Percentiles rank a stretch among this genome's conserved stretches.
Evolutionary conservation across 1,139 yeast genomes (phyloP).

Genomic region (Scheffersomyces stambukii): DNA sequence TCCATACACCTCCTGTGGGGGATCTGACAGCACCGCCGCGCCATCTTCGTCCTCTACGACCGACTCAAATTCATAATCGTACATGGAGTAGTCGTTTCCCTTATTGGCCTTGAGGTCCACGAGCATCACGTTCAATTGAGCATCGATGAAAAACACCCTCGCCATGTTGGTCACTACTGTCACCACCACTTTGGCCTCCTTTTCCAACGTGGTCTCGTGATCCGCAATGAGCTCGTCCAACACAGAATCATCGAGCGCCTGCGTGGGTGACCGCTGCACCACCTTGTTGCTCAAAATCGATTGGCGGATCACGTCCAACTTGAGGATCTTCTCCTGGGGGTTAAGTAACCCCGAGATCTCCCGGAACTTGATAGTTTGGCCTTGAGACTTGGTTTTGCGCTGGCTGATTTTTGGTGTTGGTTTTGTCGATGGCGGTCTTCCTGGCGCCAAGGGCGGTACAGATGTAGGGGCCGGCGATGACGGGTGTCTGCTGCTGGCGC

Average conservation of each 20-base stretch:
- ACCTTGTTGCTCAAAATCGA: conserved; percentile 30
- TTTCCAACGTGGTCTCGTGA: conserved; percentile 30
- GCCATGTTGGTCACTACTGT: conserved; percentile 49
- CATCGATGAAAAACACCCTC: conserved; percentile 40
- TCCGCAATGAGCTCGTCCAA: conserved; percentile 41
- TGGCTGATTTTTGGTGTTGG: conserved; percentile 1
- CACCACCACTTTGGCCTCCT: conserved; percentile 34
- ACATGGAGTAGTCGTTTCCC: conserved; percentile 66
- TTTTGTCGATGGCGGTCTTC: conserved; percentile 4
- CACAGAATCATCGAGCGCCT: conserved; percentile 29
- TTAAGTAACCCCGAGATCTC: conserved; percentile 33
- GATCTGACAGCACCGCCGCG: no score
- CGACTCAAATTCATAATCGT: conserved; percentile 65
- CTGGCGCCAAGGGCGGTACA: conserved; percentile 4
- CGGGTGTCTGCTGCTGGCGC: conserved; percentile 4
- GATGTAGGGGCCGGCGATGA: conserved; percentile 11
- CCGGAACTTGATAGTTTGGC: conserved; percentile 21
- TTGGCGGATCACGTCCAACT: conserved; percentile 37
- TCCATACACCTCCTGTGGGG: conserved; percentile 51
- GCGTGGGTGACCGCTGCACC: conserved; percentile 17
- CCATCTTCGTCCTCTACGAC: conserved; percentile 29
- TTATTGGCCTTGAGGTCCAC: conserved; percentile 48
- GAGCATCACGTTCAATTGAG: conserved; percentile 33
- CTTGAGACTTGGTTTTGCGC: conserved; percentile 2
- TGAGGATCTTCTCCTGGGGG: conserved; percentile 38